Evolutionary conservation across 441 rosid species (phyloP).

Genomic region (Sinapis alba): DNA sequence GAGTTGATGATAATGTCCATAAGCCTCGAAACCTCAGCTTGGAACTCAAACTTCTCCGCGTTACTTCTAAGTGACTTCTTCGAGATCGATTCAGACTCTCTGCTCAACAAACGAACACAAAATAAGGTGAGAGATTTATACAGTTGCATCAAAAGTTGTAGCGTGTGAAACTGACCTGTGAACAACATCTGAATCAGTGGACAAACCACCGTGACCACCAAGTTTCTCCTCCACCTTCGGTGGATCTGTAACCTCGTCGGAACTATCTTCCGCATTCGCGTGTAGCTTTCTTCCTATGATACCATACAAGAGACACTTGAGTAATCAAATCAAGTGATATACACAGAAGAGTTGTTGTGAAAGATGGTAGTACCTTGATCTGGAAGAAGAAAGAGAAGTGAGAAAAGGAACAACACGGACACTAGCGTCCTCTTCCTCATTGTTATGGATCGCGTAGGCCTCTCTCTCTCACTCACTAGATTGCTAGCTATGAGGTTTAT

Average conservation of each 20-base stretch:
- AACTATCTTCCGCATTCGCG: slow-evolving; percentile 75
- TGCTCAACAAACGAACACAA: slow-evolving; percentile 30
- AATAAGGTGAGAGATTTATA: neutral
- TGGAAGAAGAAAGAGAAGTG: neutral
- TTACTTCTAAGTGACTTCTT: slow-evolving; percentile 71
- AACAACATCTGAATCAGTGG: slow-evolving; percentile 93
- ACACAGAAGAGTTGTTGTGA: neutral
- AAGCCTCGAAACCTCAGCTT: slow-evolving; percentile 68
- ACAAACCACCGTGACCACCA: slow-evolving; percentile 84
- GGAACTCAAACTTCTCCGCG: slow-evolving; percentile 96
- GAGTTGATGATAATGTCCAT: slow-evolving; percentile 77
- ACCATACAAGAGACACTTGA: neutral
- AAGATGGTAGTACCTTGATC: neutral
- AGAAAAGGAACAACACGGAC: neutral
- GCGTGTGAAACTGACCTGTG: slow-evolving; percentile 53
- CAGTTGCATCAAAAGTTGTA: neutral
- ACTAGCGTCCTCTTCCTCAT: neutral
- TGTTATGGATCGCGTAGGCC: slow-evolving; percentile 3
- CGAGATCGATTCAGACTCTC: slow-evolving; percentile 94
- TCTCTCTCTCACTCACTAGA: neutral
- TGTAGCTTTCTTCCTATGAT: neutral
- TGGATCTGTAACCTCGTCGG: slow-evolving; percentile 64
- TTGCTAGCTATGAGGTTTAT: slow-evolving; percentile 14
- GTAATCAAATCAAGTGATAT: neutral
- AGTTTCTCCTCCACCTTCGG: slow-evolving; percentile 43